Evolutionary conservation across 108 stramenopile species (phyloP), one percentile per base, ranked within the genome.

Genomic region (Phaeodactylum tricornutum): DNA sequence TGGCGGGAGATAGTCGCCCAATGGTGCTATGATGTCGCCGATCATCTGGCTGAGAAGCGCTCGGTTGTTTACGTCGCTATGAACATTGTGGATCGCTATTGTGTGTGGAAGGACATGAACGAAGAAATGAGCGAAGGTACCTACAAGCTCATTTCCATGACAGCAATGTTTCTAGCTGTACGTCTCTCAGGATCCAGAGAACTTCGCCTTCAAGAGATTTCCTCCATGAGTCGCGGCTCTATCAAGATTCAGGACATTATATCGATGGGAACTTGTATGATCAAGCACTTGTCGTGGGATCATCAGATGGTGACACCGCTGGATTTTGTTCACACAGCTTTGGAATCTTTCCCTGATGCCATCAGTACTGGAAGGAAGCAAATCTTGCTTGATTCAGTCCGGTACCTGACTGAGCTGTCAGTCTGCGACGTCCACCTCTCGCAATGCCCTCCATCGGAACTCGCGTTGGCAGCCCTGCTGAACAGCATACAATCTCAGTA

Each of bases 21-120:
- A 30, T 75, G 74, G 74, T 64, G 43, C 52, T 75, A 67, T 47
- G 56, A 67, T 51, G 66, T 75, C 23, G 41, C 64, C 9, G 74
- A 75, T 43, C 61, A 67, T 30, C 41, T 71, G 3, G 44, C 55
- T 17, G 69, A 45, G 19, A 44, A 57, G 3, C 46, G 74, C 29
- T 38, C 53, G 9, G 50, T 55, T 8, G 74, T 66, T 2, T 67
- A 53, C 41, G 32, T 64, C 15, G 62, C 69, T n/a, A 74, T 74
- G 67, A 62, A 61, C 41, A 57, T 74, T 38, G 38, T 69, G 3
- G 73, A 74, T 55, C 47, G 73, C 6, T 72, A 48, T 29, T 33
- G 42, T 40, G 21, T 58, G 14, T 32, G 41, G 4, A 19, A 34
- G 25, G 12, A 11, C 24, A 29, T 22, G 2, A 37, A 22, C 2